Evolutionary conservation across 106 monocot genomes (phyloP).

Genomic region (Dendrobium officinale): DNA sequence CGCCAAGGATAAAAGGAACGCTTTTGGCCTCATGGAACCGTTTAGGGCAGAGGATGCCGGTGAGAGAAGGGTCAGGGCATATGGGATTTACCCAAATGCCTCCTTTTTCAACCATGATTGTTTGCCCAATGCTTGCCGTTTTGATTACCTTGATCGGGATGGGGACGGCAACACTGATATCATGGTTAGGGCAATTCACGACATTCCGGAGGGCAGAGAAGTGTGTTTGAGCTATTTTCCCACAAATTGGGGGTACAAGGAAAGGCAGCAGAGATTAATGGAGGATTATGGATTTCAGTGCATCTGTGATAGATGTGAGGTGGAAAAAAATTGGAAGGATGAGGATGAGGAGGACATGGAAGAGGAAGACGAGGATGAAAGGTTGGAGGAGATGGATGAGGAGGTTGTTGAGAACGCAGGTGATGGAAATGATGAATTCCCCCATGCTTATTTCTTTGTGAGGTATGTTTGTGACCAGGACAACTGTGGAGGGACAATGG

Average conservation of each 20-base stretch:
- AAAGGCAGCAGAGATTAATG: constrained; percentile 62
- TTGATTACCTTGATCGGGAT: constrained; percentile 57
- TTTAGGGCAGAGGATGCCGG: constrained; percentile 11
- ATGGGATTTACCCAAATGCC: constrained; percentile 67
- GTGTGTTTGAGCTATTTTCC: constrained; percentile 90
- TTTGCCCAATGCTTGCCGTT: constrained; percentile 84
- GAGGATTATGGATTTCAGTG: constrained; percentile 86
- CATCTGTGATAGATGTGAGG: constrained; percentile 66
- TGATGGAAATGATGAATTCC: constrained; percentile 36
- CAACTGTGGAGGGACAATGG: constrained; percentile 78
- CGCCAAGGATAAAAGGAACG: constrained; percentile 56
- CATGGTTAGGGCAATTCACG: constrained; percentile 62
- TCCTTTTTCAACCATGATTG: constrained; percentile 90
- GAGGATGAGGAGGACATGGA: constrained; percentile 14
- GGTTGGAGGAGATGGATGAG: constrained; percentile 32
- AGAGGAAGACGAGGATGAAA: constrained; percentile 22
- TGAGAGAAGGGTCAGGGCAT: constrained; percentile 40
- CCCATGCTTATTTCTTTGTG: constrained; percentile 81
- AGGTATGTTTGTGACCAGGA: constrained; percentile 65
- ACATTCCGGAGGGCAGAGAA: constrained; percentile 70
- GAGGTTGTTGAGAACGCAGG: constrained; percentile 16
- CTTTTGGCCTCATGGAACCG: constrained; percentile 73
- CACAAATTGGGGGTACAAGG: constrained; percentile 58
- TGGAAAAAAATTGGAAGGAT: constrained; percentile 81
- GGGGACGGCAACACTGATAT: constrained; percentile 39